A percentile compares a stretch with the other conserved stretches of the same genome.
Evolutionary conservation across 805 yeast genomes (phyloP).

Genomic region (Metschnikowia dekortorum): DNA sequence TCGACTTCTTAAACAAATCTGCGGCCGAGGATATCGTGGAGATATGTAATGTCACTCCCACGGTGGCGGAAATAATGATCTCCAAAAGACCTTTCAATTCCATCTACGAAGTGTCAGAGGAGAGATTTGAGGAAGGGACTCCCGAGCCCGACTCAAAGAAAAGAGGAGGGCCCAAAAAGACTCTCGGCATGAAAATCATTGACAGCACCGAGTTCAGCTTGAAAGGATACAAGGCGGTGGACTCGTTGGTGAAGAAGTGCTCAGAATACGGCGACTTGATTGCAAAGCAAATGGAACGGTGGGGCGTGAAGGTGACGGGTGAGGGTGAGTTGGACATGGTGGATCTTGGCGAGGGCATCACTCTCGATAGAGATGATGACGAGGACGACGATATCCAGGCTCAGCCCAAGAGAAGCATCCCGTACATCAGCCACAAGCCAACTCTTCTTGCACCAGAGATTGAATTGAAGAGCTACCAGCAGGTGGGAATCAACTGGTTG

Average conservation of each 20-base stretch:
- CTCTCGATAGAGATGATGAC: constrained; percentile 14
- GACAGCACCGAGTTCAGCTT: constrained; percentile 67
- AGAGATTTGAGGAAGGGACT: constrained; percentile 40
- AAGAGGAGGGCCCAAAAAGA: constrained; percentile 30
- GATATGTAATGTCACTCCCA: constrained; percentile 66
- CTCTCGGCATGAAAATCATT: constrained; percentile 69
- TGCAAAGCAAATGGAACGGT: constrained; percentile 63
- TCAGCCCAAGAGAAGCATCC: constrained; percentile 19
- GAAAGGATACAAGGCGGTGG: constrained; percentile 91
- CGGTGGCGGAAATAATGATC: constrained; percentile 61
- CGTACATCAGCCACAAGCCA: constrained; percentile 71
- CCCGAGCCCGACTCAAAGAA: constrained; percentile 31
- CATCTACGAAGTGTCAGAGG: constrained; percentile 55
- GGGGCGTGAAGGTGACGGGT: constrained; percentile 85
- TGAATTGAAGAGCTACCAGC: constrained; percentile 82
- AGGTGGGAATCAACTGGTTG: constrained; percentile 96
- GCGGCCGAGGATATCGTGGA: constrained; percentile 73
- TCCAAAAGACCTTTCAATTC: constrained; percentile 63
- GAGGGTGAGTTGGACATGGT: constrained; percentile 65
- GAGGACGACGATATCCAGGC: constrained; percentile 35
- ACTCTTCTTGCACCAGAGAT: constrained; percentile 56
- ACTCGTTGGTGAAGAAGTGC: constrained; percentile 82
- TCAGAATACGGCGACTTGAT: constrained; percentile 70
- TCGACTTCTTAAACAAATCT: constrained; percentile 77
- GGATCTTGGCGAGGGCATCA: constrained; percentile 28